Evolutionary conservation across 345 rosid species (phyloP).

Genomic region (Arabidopsis thaliana): DNA sequence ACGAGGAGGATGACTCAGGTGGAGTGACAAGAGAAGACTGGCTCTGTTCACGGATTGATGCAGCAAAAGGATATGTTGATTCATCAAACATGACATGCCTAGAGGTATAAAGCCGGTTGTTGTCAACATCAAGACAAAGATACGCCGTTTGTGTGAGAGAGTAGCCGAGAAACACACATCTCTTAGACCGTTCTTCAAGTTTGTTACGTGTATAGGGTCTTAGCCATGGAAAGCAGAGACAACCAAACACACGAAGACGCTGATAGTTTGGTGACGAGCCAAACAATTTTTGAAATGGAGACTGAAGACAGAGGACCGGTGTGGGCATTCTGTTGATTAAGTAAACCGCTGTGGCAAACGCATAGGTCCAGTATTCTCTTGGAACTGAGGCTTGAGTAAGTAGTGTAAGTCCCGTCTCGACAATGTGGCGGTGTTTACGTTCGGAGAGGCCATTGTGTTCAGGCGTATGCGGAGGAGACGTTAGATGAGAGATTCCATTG

Average conservation of each 20-base stretch:
- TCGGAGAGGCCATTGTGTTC: background rate
- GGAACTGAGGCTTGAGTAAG: background rate
- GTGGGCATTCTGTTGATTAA: background rate
- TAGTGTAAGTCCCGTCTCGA: background rate
- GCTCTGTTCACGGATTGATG: too few relatives aligned
- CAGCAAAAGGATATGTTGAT: too few relatives aligned
- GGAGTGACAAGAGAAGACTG: too few relatives aligned
- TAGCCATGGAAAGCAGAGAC: too few relatives aligned
- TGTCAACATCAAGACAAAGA: too few relatives aligned
- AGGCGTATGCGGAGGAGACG: background rate
- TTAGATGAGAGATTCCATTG: background rate
- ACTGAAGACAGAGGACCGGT: background rate
- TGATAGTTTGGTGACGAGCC: background rate
- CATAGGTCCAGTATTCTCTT: background rate
- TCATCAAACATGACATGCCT: too few relatives aligned
- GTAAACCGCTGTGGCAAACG: background rate
- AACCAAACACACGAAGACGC: too few relatives aligned
- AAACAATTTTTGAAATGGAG: background rate
- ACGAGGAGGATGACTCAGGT: too few relatives aligned
- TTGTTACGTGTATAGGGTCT: background rate
- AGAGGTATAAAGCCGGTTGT: too few relatives aligned
- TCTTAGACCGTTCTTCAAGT: too few relatives aligned
- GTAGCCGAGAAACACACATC: too few relatives aligned
- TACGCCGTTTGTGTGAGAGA: too few relatives aligned
- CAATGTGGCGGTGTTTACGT: background rate